Evolutionary conservation across 225 moss, liverwort and hornwort species (phyloP), one percentile per base, ranked within the genome.

Genomic region (Asterella californica): DNA sequence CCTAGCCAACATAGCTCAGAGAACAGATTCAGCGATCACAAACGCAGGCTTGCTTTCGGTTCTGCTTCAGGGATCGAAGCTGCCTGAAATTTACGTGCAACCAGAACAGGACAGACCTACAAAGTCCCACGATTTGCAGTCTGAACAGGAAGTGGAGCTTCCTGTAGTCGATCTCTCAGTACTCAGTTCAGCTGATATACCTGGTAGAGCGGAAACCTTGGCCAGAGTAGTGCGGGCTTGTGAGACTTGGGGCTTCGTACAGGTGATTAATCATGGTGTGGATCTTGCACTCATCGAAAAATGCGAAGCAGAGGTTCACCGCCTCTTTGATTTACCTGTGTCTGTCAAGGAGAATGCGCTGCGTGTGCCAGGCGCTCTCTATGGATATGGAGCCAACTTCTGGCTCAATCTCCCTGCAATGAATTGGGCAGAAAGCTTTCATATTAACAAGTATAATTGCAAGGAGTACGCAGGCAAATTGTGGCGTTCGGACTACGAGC

Each of bases 371-470:
- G 86, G 86, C 27, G 83, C 86, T 48, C 72, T 24, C 30, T 86
- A 66, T 36, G 85, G 85, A 14, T 85, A 85, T 69, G 85, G 85
- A 24, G 82, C 85, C 37, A 85, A 85, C 73, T 85, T 85, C 76
- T 85, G 85, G 85, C 69, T 85, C 62, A 85, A 85, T 77, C 82
- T 85, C 25, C 79, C 82, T 37, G 85, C 85, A 36, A 85, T 85
- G 85, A 85, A 85, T 79, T 85, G 85, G 85, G 85, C 85, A 42
- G 85, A 85, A 74, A 85, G 85, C 66, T 85, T 85, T 65, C 85
- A 85, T 36, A 57, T 85, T 52, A 81, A 83, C 80, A 83, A 78
- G 49, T 8, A 74, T 29, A 82, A 82, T 52, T 79, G 74, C 50
- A 77, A 76, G 62, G 86, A 86, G 80, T 86, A 83, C 74, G 82